Evolutionary conservation across 1,139 yeast genomes (phyloP).

Genomic region (Blastobotrys serpentis): DNA sequence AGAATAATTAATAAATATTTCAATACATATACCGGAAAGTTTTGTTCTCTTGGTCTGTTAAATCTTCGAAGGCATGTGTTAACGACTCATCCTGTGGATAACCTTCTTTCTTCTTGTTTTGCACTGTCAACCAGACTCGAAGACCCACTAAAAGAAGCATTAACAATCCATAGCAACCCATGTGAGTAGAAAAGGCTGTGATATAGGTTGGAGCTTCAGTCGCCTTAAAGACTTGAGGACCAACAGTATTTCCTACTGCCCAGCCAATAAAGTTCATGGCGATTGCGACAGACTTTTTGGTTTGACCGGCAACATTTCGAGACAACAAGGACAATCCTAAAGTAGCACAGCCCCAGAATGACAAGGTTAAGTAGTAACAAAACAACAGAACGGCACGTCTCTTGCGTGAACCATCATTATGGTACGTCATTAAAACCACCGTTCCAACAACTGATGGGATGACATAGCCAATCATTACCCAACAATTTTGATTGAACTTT

Average conservation of each 20-base stretch:
- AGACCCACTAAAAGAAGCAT: slow-evolving; percentile 33
- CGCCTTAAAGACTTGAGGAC: slow-evolving; percentile 65
- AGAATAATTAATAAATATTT: neutral
- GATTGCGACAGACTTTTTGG: slow-evolving; percentile 61
- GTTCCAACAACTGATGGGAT: slow-evolving; percentile 17
- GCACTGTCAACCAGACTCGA: slow-evolving; percentile 18
- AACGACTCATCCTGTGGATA: slow-evolving; percentile 9
- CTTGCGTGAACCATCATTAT: slow-evolving; percentile 11
- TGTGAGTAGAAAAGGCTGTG: slow-evolving; percentile 16
- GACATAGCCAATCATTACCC: slow-evolving; percentile 18
- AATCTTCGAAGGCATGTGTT: slow-evolving; percentile 49
- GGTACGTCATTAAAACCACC: slow-evolving; percentile 13
- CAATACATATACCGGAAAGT: slow-evolving; percentile 50
- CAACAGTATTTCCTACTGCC: slow-evolving; percentile 66
- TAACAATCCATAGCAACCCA: slow-evolving; percentile 49
- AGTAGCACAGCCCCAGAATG: slow-evolving; percentile 37
- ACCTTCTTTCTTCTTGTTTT: slow-evolving; percentile 40
- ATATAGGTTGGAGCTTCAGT: slow-evolving; percentile 52
- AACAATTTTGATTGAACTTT: slow-evolving; percentile 12
- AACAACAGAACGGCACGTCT: slow-evolving; percentile 17
- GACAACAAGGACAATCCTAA: slow-evolving; percentile 41
- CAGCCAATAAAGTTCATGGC: slow-evolving; percentile 61
- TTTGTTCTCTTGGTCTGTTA: slow-evolving; percentile 62
- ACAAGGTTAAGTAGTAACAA: slow-evolving; percentile 16
- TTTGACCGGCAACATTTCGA: slow-evolving; percentile 66